Base-by-base conservation (phyloP, 140 eudicot species). In the Senecio squalidus region DNA sequence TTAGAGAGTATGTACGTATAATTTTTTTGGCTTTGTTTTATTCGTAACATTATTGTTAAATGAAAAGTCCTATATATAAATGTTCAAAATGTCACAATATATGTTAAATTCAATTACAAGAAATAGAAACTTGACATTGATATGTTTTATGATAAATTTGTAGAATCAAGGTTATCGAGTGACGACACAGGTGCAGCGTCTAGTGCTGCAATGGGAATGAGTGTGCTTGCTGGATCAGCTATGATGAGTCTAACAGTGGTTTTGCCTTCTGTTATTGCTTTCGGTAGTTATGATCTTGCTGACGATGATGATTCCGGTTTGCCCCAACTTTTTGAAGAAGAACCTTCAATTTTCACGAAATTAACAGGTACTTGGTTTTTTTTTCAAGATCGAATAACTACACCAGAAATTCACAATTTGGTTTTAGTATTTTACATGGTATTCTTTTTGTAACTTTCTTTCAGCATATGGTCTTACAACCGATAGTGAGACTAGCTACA, bases 401-500 rank as follows among this genome's bases (percentile, higher is more conserved):
- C n/a, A n/a, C n/a, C n/a, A n/a, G n/a, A n/a, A n/a, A n/a, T n/a
- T n/a, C n/a, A n/a, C n/a, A n/a, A n/a, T n/a, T n/a, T n/a, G n/a
- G n/a, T n/a, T n/a, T n/a, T n/a, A n/a, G 21, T 51, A 24, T 51
- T 51, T 27, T 14, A 3, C 25, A 18, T 51, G 14, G 25, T 27
- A 36, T 36, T 9, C n/a, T 3, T 36, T 36, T 36, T 36, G 41
- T 36, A n/a, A n/a, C n/a, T n/a, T 17, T 45, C 14, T 51, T n/a
- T 48, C 31, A 88, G 77, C 72, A 6, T 72, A 72, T 44, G 96
- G 96, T 10, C 71, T 84, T 36, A 74, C 57, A 41, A 84, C 95
- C 9, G 96, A 88, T 53, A 65, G 34, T 1, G 80, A 78, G 74
- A 84, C 96, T 3, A 76, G 84, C 60, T 82, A 75, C 69, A 83